These are phyloP conservation scores for Daedalea quercina DNA, from an alignment of 768 basidiomycete genomes.

Conservation along the genomic window DNA sequence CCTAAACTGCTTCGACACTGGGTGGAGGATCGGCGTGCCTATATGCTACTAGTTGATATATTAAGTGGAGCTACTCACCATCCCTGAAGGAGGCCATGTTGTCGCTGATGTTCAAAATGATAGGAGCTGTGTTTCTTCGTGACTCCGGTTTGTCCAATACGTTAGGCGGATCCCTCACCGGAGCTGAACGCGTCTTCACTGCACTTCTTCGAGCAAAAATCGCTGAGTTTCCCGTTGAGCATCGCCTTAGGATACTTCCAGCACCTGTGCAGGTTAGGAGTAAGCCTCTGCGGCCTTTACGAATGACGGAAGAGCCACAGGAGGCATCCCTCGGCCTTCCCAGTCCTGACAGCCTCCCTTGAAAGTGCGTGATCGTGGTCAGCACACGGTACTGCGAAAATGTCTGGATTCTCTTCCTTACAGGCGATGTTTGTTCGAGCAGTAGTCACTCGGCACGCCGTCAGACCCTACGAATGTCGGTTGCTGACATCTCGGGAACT, in stretches of 20 bases:
- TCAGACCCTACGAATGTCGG: constrained; percentile 7
- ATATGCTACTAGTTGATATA: too few relatives aligned
- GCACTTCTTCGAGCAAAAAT: constrained; percentile 20
- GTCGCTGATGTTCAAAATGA: constrained; percentile 8
- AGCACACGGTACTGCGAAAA: neutral
- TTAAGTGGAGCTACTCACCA: too few relatives aligned
- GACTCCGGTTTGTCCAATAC: neutral
- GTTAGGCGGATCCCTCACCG: neutral
- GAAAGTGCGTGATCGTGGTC: neutral
- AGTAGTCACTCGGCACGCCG: constrained; percentile 10
- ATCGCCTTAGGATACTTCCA: constrained; percentile 13
- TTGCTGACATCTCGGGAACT: constrained; percentile 6
- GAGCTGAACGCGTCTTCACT: constrained; percentile 4
- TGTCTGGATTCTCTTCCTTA: neutral
- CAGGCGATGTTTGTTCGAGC: constrained; percentile 13
- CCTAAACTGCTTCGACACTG: too few relatives aligned
- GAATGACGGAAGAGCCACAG: too few relatives aligned
- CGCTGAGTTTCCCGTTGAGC: constrained; percentile 13
- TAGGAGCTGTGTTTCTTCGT: constrained; percentile 1
- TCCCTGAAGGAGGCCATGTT: constrained; percentile 3
- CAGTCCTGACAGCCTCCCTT: constrained; percentile 9
- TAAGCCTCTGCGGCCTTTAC: too few relatives aligned
- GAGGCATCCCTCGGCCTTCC: constrained; percentile 11
- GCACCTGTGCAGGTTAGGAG: too few relatives aligned
- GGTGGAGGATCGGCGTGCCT: too few relatives aligned